Conservation (phyloP, 306 rosid genomes). For the Elaeagnus macrophylla region DNA sequence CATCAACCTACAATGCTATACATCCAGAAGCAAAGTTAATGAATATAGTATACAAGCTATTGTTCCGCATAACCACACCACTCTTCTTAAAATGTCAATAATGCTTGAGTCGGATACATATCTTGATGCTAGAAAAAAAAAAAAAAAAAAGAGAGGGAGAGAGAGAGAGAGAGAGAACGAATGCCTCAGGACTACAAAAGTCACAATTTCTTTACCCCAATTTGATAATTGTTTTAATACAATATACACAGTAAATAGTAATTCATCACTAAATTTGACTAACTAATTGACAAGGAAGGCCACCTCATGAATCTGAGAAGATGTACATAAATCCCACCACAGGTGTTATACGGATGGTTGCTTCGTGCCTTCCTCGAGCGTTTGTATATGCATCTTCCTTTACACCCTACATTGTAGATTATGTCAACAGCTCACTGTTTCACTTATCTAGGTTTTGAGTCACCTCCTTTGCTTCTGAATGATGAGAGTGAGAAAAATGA, state of each 20-base stretch:
- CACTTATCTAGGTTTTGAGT: constrained; percentile 67
- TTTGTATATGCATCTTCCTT: constrained; percentile 32
- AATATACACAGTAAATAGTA: constrained; percentile 54
- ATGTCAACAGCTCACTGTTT: constrained; percentile 26
- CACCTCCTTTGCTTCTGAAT: constrained; percentile 93
- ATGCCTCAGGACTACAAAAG: constrained; percentile 66
- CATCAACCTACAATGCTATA: no score
- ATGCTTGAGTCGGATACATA: constrained; percentile 41
- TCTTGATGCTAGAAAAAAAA: constrained; percentile 25
- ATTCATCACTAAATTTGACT: constrained; percentile 18
- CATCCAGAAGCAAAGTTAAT: no score
- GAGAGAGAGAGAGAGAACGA: constrained; percentile 11
- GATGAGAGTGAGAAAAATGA: constrained; percentile 91
- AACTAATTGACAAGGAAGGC: constrained; percentile 45
- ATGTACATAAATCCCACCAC: constrained; percentile 51
- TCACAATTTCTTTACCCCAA: constrained; percentile 56
- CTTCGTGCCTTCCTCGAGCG: constrained; percentile 40
- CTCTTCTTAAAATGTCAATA: constrained; percentile 37
- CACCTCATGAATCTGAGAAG: constrained; percentile 47
- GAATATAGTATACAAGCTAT: constrained; percentile 15
- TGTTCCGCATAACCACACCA: constrained; percentile 43
- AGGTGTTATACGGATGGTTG: constrained; percentile 37
- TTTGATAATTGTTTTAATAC: constrained; percentile 36
- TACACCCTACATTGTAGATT: constrained; percentile 42
- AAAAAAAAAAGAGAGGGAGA: constrained; percentile 1